Evolutionary conservation across 1,139 yeast species (phyloP).

Genomic region (Hyphopichia burtonii): DNA sequence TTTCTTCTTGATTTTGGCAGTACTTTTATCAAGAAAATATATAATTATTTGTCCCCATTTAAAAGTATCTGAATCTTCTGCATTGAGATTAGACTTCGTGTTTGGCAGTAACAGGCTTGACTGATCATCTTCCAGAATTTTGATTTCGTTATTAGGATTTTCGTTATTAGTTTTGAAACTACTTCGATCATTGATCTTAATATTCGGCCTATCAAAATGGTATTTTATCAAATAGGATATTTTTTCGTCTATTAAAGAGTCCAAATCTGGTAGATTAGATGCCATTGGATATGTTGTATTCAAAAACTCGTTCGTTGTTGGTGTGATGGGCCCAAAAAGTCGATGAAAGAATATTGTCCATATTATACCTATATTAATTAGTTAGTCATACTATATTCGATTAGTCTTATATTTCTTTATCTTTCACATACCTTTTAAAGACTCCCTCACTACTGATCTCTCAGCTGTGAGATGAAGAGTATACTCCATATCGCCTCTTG

Average conservation of each 20-base stretch:
- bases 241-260: slow-evolving; percentile 41
- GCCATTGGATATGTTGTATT: slow-evolving; percentile 48
- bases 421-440: slow-evolving; percentile 48
- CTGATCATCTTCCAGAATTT: too few species aligned
- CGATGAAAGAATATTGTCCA: slow-evolving; percentile 72
- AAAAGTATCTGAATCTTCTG: not conserved
- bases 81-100: not conserved
- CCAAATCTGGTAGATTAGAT: slow-evolving; percentile 41
- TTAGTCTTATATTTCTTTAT: too few species aligned
- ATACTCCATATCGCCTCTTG: slow-evolving; percentile 31
- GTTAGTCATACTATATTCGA: too few species aligned
- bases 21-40: slow-evolving; percentile 27
- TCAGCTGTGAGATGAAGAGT: slow-evolving; percentile 39
- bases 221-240: slow-evolving; percentile 34
- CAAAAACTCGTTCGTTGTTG: slow-evolving; percentile 47
- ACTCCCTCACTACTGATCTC: slow-evolving; percentile 43
- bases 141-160: not conserved
- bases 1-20: slow-evolving; percentile 32
- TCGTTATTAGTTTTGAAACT: not conserved
- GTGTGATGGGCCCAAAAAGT: slow-evolving; percentile 64
- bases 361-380: slow-evolving; percentile 45
- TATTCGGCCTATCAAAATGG: slow-evolving; percentile 17
- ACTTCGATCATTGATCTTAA: not conserved
- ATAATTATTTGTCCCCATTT: slow-evolving; percentile 24
- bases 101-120: not conserved